Evolutionary conservation across 345 rosid genomes (phyloP).

Genomic region (Adansonia digitata): DNA sequence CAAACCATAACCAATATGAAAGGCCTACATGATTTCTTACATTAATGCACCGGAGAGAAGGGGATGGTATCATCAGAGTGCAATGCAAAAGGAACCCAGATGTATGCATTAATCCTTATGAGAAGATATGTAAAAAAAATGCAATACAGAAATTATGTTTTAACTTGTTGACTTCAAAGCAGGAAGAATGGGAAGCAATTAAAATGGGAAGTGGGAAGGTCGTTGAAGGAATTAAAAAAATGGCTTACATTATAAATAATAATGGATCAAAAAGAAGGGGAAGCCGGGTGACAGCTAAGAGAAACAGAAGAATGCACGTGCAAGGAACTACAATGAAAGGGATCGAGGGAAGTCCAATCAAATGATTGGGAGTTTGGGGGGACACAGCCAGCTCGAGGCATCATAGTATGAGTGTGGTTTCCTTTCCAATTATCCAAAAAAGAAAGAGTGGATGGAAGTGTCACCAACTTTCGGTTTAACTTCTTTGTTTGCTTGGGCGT

Average conservation of each 20-base stretch:
- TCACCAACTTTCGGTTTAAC: neutral
- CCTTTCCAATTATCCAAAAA: no score
- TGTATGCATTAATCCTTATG: no score
- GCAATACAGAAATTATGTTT: neutral
- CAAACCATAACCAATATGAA: no score
- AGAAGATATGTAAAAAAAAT: no score
- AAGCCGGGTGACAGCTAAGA: neutral
- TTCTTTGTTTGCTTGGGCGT: neutral
- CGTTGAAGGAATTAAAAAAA: neutral
- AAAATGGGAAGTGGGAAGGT: conserved; percentile 3
- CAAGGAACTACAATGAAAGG: neutral
- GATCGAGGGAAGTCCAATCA: neutral
- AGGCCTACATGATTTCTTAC: no score
- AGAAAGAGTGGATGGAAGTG: neutral
- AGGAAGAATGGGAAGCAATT: conserved; percentile 49
- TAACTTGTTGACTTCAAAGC: conserved; percentile 26
- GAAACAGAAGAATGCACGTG: neutral
- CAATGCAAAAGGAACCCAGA: no score
- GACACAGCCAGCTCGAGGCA: no score
- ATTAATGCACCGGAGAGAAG: no score
- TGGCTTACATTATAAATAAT: neutral
- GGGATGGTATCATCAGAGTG: no score
- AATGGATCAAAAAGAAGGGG: neutral
- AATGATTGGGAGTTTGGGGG: neutral
- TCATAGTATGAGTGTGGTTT: no score